Evolutionary conservation across 345 rosid species (phyloP).

Genomic region (Barbarea vulgaris): DNA sequence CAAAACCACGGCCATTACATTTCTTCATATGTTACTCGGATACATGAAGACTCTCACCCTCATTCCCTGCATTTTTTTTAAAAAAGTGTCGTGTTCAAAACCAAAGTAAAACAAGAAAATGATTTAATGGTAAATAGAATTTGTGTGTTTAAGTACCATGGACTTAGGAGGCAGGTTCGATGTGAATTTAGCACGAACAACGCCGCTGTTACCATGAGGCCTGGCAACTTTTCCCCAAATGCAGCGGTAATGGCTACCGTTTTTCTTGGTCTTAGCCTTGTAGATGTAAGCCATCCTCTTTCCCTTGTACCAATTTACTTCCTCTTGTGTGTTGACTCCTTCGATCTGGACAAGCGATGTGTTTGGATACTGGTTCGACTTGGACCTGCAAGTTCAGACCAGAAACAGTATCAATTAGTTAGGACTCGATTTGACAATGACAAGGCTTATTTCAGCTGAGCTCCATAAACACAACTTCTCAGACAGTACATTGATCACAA

Average conservation of each 20-base stretch:
- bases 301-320: conserved; percentile 59
- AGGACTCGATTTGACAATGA: not conserved
- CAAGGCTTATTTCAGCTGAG: not conserved
- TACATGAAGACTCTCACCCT: conserved; percentile 65
- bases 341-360: conserved; percentile 68
- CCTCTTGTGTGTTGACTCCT: conserved; percentile 66
- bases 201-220: conserved; percentile 77
- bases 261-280: conserved; percentile 62
- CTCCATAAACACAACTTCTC: not conserved
- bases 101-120: not conserved
- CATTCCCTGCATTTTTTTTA: conserved; percentile 46
- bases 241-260: conserved; percentile 57
- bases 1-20: conserved; percentile 27
- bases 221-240: conserved; percentile 70
- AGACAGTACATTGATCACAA: not conserved
- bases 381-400: conserved; percentile 48
- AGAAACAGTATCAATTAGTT: not conserved
- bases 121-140: not conserved
- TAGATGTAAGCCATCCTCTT: conserved; percentile 61
- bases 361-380: conserved; percentile 75
- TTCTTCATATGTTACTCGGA: conserved; percentile 53
- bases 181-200: conserved; percentile 71
- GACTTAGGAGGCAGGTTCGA: conserved; percentile 72
- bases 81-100: not conserved
- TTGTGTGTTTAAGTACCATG: conserved; percentile 46